A percentile compares a stretch with the other conserved stretches of the same genome.
Conservation (phyloP, 176 grass and related monocot genomes). For the Pontederia crassipes region DNA sequence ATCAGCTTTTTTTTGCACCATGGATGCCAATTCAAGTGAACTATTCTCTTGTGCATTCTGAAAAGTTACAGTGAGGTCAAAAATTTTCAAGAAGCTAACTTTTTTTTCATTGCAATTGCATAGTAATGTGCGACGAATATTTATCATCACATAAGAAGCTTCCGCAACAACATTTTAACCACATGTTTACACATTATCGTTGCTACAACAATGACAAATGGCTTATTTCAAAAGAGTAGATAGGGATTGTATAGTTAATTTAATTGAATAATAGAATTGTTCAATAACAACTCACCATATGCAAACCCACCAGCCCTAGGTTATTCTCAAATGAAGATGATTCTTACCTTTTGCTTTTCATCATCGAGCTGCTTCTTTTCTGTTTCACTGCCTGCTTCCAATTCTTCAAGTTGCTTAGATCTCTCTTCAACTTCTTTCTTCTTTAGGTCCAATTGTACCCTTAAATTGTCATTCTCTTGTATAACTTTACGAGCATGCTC, state of each 20-base stretch:
- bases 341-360: conserved; percentile 61
- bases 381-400: conserved; percentile 47
- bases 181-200: no score
- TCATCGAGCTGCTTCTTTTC: conserved; percentile 57
- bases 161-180: no score
- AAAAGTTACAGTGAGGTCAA: not conserved
- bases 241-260: no score
- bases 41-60: conserved; percentile 37
- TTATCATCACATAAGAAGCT: no score
- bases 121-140: no score
- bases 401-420: conserved; percentile 49
- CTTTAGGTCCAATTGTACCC: conserved; percentile 60
- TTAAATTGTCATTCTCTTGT: conserved; percentile 71
- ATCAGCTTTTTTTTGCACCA: conserved; percentile 66
- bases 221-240: no score
- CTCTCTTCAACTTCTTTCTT: conserved; percentile 47
- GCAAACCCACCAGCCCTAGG: no score
- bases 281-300: no score
- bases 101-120: no score
- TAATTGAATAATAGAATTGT: no score
- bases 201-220: no score
- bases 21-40: conserved; percentile 51
- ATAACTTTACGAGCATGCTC: conserved; percentile 51
- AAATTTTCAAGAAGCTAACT: not conserved
- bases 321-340: not conserved